Conservation (phyloP, 2,329 filamentous ascomycete genomes). For the Phialemonium atrogriseum region DNA sequence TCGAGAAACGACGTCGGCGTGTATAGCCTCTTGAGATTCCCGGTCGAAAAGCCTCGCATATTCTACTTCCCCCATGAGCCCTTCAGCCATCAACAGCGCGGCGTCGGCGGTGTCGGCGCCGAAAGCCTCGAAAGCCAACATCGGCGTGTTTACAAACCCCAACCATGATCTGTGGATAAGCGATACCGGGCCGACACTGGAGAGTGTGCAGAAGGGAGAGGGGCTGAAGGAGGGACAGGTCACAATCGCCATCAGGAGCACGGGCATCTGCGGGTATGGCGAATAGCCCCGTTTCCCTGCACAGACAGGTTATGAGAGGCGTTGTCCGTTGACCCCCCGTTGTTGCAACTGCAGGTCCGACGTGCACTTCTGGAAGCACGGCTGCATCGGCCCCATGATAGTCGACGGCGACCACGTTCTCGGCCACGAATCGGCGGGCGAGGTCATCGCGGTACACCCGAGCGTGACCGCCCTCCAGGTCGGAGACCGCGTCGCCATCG, state of each 20-base stretch:
- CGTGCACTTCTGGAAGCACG: constrained; percentile 95
- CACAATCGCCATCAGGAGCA: constrained; percentile 82
- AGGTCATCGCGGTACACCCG: constrained; percentile 71
- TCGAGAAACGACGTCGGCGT: too few species aligned
- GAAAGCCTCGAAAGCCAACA: constrained; percentile 63
- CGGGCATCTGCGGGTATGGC: constrained; percentile 92
- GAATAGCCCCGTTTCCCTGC: too few species aligned
- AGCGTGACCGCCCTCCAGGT: constrained; percentile 70
- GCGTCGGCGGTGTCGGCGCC: neutral
- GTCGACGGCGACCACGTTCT: constrained; percentile 84
- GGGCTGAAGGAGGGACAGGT: constrained; percentile 75
- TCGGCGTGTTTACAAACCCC: constrained; percentile 93
- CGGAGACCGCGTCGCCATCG: constrained; percentile 87
- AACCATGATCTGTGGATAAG: constrained; percentile 85
- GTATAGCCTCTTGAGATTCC: too few species aligned
- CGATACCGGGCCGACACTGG: constrained; percentile 65
- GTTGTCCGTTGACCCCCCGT: too few species aligned
- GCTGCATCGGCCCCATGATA: constrained; percentile 93
- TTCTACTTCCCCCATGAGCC: constrained; percentile 3
- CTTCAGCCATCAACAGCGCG: constrained; percentile 7
- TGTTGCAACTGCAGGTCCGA: constrained; percentile 76
- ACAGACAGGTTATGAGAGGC: too few species aligned
- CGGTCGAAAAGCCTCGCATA: neutral
- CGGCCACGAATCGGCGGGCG: constrained; percentile 87
- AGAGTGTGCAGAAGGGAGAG: constrained; percentile 60